Percentiles rank a stretch among this genome's conserved stretches.
phyloP scores from a whole-genome alignment of 768 basidiomycete species.

The Cubamyces sp. region DNA sequence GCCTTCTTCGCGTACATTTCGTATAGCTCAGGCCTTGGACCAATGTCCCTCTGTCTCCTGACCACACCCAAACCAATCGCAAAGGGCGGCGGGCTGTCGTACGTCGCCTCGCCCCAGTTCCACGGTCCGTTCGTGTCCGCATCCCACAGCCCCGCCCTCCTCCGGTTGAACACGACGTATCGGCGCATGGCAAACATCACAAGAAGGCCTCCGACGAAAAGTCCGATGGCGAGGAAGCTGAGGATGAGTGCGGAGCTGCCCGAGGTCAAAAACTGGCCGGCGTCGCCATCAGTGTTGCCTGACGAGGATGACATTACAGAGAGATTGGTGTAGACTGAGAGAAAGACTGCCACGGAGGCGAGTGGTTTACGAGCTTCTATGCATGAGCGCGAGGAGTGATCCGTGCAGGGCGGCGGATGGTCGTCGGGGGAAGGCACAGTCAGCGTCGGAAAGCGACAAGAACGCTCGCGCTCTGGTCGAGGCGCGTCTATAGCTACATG shows the following conservation, averaged over 20 bases:
- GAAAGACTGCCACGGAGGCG: not conserved
- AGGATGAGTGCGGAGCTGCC: conserved; percentile 57
- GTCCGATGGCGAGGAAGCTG: conserved; percentile 60
- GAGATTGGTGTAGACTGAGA: not conserved
- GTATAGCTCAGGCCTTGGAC: conserved; percentile 18
- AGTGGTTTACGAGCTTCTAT: no score
- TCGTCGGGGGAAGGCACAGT: no score
- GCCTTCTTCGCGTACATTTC: conserved; percentile 12
- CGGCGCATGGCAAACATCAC: conserved; percentile 45
- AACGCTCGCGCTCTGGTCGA: no score
- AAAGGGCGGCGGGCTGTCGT: not conserved
- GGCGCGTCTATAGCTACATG: no score
- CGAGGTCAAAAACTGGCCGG: conserved; percentile 34
- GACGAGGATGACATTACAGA: not conserved
- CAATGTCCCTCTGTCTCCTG: conserved; percentile 8
- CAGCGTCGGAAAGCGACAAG: no score
- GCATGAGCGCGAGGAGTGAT: no score
- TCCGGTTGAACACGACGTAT: conserved; percentile 9
- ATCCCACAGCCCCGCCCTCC: conserved; percentile 2
- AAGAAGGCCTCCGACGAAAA: conserved; percentile 54
- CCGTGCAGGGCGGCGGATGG: no score
- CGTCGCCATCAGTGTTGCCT: not conserved
- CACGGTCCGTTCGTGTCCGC: conserved; percentile 1
- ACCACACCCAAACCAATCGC: not conserved
- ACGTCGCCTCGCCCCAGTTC: conserved; percentile 1